These are phyloP conservation scores for Ceratobasidium sp. DNA, from an alignment of 1,284 basidiomycete genomes.

Conservation along the genomic window DNA sequence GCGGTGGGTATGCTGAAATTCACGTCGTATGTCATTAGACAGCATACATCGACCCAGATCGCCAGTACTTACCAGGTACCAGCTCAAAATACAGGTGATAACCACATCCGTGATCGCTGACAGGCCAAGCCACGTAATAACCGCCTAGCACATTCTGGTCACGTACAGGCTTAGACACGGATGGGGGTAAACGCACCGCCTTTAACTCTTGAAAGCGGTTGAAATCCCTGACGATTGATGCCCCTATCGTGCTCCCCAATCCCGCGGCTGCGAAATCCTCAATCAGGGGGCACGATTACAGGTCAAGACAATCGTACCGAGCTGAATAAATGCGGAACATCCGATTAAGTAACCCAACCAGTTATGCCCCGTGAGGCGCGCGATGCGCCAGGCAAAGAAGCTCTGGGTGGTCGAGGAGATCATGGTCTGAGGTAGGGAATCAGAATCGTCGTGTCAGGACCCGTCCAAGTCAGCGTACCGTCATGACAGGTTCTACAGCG, in stretches of 20 bases:
- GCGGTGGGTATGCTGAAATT: constrained; percentile 57
- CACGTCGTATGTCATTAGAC: constrained; percentile 4
- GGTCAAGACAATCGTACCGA: constrained; percentile 19
- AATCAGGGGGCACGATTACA: neutral
- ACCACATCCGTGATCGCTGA: constrained; percentile 55
- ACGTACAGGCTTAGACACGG: neutral
- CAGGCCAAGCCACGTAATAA: constrained; percentile 51
- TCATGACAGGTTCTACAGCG: constrained; percentile 37
- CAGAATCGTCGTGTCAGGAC: neutral
- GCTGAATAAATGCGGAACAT: constrained; percentile 42
- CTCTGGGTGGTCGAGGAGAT: constrained; percentile 42
- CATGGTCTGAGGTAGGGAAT: constrained; percentile 16
- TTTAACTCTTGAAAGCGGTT: constrained; percentile 54
- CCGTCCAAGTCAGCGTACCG: neutral
- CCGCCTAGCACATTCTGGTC: neutral
- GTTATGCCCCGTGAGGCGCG: constrained; percentile 30
- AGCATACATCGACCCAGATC: no score
- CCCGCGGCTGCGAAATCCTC: constrained; percentile 51
- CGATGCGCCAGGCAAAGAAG: constrained; percentile 45
- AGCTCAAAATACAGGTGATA: constrained; percentile 56
- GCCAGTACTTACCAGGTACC: constrained; percentile 54
- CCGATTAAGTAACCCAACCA: constrained; percentile 39
- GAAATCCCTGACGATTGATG: constrained; percentile 55
- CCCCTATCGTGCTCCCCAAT: constrained; percentile 55
- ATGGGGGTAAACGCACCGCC: constrained; percentile 48